These are phyloP conservation scores for Ammopiptanthus mongolicus DNA, from an alignment of 306 rosid genomes.

Conservation along the genomic window DNA sequence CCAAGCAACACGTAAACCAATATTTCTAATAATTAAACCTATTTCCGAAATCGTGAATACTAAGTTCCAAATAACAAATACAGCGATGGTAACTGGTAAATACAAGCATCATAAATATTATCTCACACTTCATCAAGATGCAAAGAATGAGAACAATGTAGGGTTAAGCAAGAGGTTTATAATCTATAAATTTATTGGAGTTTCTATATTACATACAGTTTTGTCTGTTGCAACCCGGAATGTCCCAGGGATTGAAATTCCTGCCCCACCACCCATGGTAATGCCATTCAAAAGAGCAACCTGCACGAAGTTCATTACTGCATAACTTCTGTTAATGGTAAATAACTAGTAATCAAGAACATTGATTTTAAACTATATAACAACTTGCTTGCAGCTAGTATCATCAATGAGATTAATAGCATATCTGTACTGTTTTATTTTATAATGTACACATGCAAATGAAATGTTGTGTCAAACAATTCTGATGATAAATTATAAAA, in stretches of 20 bases:
- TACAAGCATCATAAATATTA: not conserved
- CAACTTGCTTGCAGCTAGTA: not conserved
- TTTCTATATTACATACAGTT: constrained; percentile 52
- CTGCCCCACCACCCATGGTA: constrained; percentile 98
- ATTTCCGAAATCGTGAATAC: not conserved
- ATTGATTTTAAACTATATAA: constrained; percentile 3
- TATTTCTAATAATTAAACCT: not conserved
- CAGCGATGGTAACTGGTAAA: not conserved
- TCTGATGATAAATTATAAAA: not conserved
- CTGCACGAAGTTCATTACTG: constrained; percentile 37
- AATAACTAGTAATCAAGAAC: not conserved
- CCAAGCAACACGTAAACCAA: not conserved
- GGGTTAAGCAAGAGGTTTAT: not conserved
- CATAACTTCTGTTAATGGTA: not conserved
- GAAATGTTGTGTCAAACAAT: constrained; percentile 3
- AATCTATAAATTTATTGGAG: not conserved
- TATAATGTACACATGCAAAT: not conserved
- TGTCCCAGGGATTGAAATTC: constrained; percentile 85
- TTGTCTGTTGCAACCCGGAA: constrained; percentile 82
- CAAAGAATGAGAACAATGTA: not conserved
- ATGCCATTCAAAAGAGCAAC: constrained; percentile 87
- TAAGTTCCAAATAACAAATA: not conserved
- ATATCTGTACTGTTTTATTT: not conserved
- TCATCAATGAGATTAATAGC: not conserved
- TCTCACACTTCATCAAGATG: not conserved